Evolutionary conservation across 2,329 filamentous ascomycete species (phyloP).

Genomic region (Dichotomopilus funicola): DNA sequence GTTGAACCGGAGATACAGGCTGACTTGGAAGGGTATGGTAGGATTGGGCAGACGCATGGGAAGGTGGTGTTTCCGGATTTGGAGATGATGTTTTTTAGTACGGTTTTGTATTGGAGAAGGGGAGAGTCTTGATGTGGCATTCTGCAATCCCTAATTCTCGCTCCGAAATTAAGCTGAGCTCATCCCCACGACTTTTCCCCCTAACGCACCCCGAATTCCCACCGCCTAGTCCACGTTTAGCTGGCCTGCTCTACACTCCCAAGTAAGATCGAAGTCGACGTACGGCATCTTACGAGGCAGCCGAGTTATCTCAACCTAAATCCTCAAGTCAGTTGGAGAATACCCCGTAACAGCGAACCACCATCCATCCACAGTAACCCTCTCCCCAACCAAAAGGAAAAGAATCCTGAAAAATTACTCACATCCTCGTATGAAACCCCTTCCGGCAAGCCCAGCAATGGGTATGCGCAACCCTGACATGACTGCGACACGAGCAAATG

Average conservation of each 20-base stretch:
- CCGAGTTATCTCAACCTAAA: no score
- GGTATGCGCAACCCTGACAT: neutral
- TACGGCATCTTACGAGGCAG: no score
- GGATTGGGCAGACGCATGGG: conserved; percentile 17
- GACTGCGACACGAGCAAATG: neutral
- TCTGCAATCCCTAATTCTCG: no score
- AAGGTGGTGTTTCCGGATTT: conserved; percentile 22
- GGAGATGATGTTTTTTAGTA: conserved; percentile 24
- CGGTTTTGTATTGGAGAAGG: conserved; percentile 20
- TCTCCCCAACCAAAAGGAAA: neutral
- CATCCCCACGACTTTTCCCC: no score
- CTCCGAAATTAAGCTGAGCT: no score
- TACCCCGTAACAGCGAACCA: no score
- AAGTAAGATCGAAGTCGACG: no score
- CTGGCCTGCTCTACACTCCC: no score
- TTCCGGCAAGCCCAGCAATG: neutral
- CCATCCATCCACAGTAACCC: neutral
- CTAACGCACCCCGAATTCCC: no score
- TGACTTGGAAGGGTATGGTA: conserved; percentile 11
- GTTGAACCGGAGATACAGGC: neutral
- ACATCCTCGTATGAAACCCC: neutral
- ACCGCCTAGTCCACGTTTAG: no score
- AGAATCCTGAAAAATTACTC: neutral
- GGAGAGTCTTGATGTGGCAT: neutral
- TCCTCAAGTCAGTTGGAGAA: no score